These are phyloP conservation scores for Aspergillus pseudotamarii DNA, from an alignment of 2,329 filamentous ascomycete species.

Conservation along the genomic window DNA sequence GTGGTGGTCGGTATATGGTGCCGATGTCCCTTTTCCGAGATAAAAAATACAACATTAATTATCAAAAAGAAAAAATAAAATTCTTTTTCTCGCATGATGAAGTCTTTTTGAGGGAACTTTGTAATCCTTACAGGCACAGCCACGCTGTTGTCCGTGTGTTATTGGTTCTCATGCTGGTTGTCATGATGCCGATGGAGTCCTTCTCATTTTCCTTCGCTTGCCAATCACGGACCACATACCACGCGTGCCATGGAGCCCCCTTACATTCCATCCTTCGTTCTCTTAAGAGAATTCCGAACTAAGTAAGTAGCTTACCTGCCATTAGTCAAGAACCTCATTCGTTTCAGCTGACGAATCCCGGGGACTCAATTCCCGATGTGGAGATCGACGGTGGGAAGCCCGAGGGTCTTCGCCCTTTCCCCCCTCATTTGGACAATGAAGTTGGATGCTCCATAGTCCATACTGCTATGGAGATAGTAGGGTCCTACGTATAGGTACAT, in stretches of 20 bases:
- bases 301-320: not conserved
- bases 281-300: not conserved
- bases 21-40: too few relatives aligned
- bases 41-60: not conserved
- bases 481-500: not conserved
- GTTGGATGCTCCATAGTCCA: not conserved
- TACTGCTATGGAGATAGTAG: not conserved
- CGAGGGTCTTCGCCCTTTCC: not conserved
- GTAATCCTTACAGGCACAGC: constrained; percentile 2
- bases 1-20: not conserved
- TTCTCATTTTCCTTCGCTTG: not conserved
- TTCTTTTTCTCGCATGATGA: not conserved
- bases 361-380: constrained; percentile 1
- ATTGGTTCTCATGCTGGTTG: not conserved
- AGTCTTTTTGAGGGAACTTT: not conserved
- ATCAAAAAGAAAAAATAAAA: not conserved
- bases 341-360: constrained; percentile 4
- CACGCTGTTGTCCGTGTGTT: not conserved
- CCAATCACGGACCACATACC: constrained; percentile 2
- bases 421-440: not conserved
- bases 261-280: constrained; percentile 7
- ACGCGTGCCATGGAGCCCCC: not conserved
- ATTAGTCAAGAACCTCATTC: not conserved
- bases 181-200: not conserved
- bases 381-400: not conserved